These are phyloP conservation scores for Sechiopsis laciniata DNA, from an alignment of 306 rosid genomes.

Conservation along the genomic window DNA sequence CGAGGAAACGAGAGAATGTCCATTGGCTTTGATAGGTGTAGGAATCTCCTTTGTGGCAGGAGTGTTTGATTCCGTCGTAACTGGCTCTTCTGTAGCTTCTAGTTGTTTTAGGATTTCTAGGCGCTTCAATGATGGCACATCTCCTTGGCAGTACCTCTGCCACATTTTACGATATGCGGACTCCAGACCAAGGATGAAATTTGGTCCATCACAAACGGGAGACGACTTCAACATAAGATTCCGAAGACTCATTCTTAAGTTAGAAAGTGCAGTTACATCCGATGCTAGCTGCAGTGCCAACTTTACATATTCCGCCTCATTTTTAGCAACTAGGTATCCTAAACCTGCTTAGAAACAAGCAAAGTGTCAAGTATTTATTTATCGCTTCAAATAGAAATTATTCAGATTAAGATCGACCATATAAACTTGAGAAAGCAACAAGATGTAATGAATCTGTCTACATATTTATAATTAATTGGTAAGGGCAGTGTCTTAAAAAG, in stretches of 20 bases:
- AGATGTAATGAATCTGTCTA: no score
- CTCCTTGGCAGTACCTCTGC: slow-evolving; percentile 85
- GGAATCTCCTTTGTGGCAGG: slow-evolving; percentile 37
- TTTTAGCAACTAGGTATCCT: slow-evolving; percentile 59
- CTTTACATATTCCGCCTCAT: slow-evolving; percentile 80
- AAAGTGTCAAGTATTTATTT: background rate
- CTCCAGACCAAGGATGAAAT: slow-evolving; percentile 59
- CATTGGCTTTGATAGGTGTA: slow-evolving; percentile 53
- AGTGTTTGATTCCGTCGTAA: slow-evolving; percentile 27
- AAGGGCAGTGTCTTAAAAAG: no score
- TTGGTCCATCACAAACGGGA: slow-evolving; percentile 76
- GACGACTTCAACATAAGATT: slow-evolving; percentile 80
- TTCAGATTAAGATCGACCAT: background rate
- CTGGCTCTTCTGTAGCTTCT: slow-evolving; percentile 30
- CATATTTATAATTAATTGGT: no score
- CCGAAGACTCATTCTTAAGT: slow-evolving; percentile 74
- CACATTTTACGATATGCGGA: slow-evolving; percentile 70
- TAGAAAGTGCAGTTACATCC: slow-evolving; percentile 65
- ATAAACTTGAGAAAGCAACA: background rate
- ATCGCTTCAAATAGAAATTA: background rate
- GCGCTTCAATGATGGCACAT: slow-evolving; percentile 68
- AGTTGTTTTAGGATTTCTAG: slow-evolving; percentile 43
- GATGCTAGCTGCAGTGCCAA: slow-evolving; percentile 80
- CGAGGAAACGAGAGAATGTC: slow-evolving; percentile 35
- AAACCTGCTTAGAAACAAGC: slow-evolving; percentile 45